phyloP scores from a whole-genome alignment of 331 rosid species.

The Acacia concinna region DNA sequence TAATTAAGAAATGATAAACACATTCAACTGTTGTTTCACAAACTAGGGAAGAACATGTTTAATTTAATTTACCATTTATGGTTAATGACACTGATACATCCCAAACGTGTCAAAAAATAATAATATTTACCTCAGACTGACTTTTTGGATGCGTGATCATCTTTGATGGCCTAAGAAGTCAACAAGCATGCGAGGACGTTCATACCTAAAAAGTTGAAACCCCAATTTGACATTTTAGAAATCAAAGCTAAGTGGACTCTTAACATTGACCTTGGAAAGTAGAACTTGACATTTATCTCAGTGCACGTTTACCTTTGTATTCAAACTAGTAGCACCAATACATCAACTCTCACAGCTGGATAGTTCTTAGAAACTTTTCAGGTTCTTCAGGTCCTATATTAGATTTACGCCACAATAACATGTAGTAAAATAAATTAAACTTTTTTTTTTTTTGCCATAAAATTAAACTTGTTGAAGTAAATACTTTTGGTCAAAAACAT shows the following conservation, averaged over 20 bases:
- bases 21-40: not conserved
- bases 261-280: constrained; percentile 33
- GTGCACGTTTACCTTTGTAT: not conserved
- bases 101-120: not conserved
- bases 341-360: not conserved
- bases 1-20: not conserved
- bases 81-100: not conserved
- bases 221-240: constrained; percentile 7
- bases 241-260: constrained; percentile 27
- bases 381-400: not conserved
- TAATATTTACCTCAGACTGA: not conserved
- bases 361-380: constrained; percentile 26
- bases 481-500: not conserved
- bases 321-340: not conserved
- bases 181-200: constrained; percentile 11
- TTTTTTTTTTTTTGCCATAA: too few species aligned
- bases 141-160: not conserved
- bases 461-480: not conserved
- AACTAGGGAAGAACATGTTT: not conserved
- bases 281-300: not conserved
- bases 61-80: not conserved
- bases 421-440: not conserved
- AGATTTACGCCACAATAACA: not conserved
- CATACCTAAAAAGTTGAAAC: not conserved
- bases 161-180: constrained; percentile 6